Evolutionary conservation across 441 rosid genomes (phyloP), one percentile per base, ranked within the genome.

Genomic region (Capsella rubella): DNA sequence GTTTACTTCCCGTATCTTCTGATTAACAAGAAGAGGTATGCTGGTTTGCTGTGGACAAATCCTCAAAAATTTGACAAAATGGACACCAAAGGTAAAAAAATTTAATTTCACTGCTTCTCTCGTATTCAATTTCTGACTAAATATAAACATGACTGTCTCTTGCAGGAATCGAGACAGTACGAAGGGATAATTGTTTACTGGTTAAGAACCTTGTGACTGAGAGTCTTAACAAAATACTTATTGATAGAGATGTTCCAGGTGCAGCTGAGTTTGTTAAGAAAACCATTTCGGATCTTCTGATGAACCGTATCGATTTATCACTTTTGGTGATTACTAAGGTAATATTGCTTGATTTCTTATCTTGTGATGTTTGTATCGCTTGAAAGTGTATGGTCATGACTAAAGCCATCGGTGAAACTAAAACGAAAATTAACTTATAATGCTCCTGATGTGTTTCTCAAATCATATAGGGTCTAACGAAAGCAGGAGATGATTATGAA

Each of bases 311-410:
- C 87, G 99, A 95, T 85, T 83, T 93, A 71, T 93, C 99, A 40
- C 99, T 95, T 90, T 81, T 93, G 82, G 97, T 95, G 71, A 95
- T 95, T 69, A 95, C 97, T 40, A 95, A 95, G 98, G 99, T 92
- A 62, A 57, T 78, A 61, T 55, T 75, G 34, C 47, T 37, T 73
- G 53, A 54, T 54, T 68, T 69, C 45, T 73, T 52, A 43, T 65
- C 49, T 12, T 49, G 18, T 75, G 65, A 49, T 62, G 54, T 49
- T 50, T 71, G 45, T 46, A 31, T 78, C 4, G 21, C 6, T 10
- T 46, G 31, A 61, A 32, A 37, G 29, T 52, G 12, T 56, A 64
- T 72, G 50, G 43, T 67, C 54, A 65, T 71, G 63, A 40, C 32
- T 70, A 58, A 57, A 59, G 25, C 61, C 69, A 32, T 42, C 27